Conservation (phyloP, 108 stramenopile genomes). For the Skeletonema menzelii region DNA sequence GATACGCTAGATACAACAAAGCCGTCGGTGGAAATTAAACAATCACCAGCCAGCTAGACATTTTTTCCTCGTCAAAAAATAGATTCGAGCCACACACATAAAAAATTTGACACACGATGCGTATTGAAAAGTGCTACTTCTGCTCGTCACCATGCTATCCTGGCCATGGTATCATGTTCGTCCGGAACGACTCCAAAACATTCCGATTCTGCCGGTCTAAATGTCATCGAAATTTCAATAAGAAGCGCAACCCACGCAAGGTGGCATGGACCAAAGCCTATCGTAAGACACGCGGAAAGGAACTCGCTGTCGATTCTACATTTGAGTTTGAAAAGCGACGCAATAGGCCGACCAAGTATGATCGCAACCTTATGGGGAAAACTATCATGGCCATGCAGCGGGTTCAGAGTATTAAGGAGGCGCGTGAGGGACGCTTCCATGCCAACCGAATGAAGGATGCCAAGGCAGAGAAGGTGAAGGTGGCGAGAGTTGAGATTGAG, state of each 20-base stretch:
- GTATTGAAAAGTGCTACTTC: conserved; percentile 98
- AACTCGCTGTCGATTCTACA: conserved; percentile 95
- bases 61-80: neutral
- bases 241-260: conserved; percentile 99
- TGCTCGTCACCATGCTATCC: conserved; percentile 98
- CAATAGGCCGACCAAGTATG: conserved; percentile 97
- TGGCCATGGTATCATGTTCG: conserved; percentile 98
- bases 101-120: conserved; percentile 57
- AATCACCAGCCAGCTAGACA: neutral
- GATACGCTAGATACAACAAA: neutral
- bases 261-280: conserved; percentile 99
- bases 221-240: conserved; percentile 98
- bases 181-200: conserved; percentile 98
- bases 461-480: conserved; percentile 83
- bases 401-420: conserved; percentile 88
- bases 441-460: conserved; percentile 90
- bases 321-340: conserved; percentile 99
- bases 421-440: conserved; percentile 80
- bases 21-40: neutral
- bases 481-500: conserved; percentile 90
- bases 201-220: conserved; percentile 99
- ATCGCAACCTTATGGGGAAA: conserved; percentile 95
- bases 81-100: neutral
- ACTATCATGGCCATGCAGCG: conserved; percentile 97
- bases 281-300: conserved; percentile 94